These are phyloP conservation scores for Aristolochia californica DNA, from an alignment of 164 flowering plant genomes.

Conservation along the genomic window DNA sequence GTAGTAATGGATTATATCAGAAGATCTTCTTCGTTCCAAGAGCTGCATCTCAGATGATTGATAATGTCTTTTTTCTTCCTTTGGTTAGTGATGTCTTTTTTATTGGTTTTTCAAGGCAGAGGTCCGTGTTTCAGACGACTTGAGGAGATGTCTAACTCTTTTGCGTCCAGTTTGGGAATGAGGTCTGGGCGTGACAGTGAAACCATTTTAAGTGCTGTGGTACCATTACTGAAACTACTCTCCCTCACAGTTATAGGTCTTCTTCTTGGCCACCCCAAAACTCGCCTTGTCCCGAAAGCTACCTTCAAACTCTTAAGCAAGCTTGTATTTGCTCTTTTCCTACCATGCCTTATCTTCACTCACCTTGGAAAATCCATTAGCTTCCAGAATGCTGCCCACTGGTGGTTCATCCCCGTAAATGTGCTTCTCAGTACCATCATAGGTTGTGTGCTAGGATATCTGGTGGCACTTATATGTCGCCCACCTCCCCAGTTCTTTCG, in stretches of 20 bases:
- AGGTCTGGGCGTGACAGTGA: constrained; percentile 9
- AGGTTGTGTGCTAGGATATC: constrained; percentile 59
- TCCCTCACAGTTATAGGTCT: constrained; percentile 63
- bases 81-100: too few species aligned
- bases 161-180: background rate
- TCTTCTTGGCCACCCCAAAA: constrained; percentile 55
- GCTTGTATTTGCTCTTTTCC: constrained; percentile 79
- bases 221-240: constrained; percentile 76
- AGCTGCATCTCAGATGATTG: too few species aligned
- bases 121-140: background rate
- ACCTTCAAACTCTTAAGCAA: constrained; percentile 86
- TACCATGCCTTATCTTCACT: constrained; percentile 76
- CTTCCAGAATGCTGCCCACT: constrained; percentile 29
- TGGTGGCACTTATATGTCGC: constrained; percentile 59
- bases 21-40: too few species aligned
- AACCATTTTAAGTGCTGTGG: constrained; percentile 30
- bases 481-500: constrained; percentile 65
- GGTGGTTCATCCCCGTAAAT: constrained; percentile 95
- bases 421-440: constrained; percentile 51
- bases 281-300: constrained; percentile 51
- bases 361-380: constrained; percentile 63
- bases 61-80: too few species aligned
- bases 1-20: too few species aligned
- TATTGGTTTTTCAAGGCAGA: too few species aligned
- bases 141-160: background rate